Evolutionary conservation across 2,329 filamentous ascomycete genomes (phyloP), one percentile per base, ranked within the genome.

Genomic region (Colletotrichum costaricense): DNA sequence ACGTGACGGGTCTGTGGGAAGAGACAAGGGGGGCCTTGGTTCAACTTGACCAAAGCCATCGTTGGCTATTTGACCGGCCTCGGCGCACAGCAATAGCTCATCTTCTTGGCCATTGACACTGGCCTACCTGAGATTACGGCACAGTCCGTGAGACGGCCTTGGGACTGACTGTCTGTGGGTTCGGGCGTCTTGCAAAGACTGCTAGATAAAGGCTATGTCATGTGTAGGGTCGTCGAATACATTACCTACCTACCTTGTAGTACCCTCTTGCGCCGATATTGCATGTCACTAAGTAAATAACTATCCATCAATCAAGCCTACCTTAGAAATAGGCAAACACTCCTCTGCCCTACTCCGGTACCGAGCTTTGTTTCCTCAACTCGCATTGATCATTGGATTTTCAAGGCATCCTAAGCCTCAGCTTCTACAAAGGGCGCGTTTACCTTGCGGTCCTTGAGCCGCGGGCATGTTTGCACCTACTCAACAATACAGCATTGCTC

Each of bases 1-100:
- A 64, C 66, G 66, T 72, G 69, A 64, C 12, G n/a, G 49, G 60
- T 54, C 67, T 28, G 60, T 52, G 7, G 9, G 16, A 67, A 54
- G 67, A 38, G 55, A 28, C 14, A 63, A 46, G 24, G 22, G 16
- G 26, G 26, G 26, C 26, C 24, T 65, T 54, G 63, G 28, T n/a
- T 24, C 7, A 62, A 62, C 28, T 3, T n/a, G 1, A 1, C 69
- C 52, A 38, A 54, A n/a, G 46, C 69, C 30, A 52, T 72, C 52
- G 64, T 24, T 58, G 30, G 28, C 22, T 55, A 38, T 35, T n/a
- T 64, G 52, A 7, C 49, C 30, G 24, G 9, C 30, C 49, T 35
- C 57, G 35, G 30, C 42, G 54, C 5, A 8, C 22, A 46, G 35
- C 30, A 57, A 19, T 63, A 56, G 24, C 56, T 69, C 49, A 63